Percentiles rank a stretch among this genome's conserved stretches.
Conservation (phyloP, 2,329 filamentous ascomycete species). For the Calonectria naviculata region DNA sequence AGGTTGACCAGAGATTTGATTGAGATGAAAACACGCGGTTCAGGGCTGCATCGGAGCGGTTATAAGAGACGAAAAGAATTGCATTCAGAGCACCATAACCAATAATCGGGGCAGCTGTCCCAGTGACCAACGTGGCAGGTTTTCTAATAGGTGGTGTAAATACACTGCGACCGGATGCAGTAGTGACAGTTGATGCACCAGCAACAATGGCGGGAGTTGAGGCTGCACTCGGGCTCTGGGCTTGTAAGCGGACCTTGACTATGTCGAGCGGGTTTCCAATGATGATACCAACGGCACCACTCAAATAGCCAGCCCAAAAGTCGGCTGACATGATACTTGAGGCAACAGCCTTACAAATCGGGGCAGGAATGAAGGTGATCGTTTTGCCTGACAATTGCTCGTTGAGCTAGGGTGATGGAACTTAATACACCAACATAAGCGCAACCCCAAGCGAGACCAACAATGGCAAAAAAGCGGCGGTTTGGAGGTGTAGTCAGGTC, state of each 20-base stretch:
- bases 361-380: constrained; percentile 19
- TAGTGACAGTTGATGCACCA: constrained; percentile 12
- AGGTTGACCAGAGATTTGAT: constrained; percentile 73
- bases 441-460: constrained; percentile 37
- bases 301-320: constrained; percentile 94
- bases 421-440: constrained; percentile 38
- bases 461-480: constrained; percentile 32
- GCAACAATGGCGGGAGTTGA: constrained; percentile 15
- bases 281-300: constrained; percentile 85
- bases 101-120: constrained; percentile 85
- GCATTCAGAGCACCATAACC: constrained; percentile 94
- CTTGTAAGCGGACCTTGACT: constrained; percentile 75
- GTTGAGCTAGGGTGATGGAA: constrained; percentile 36
- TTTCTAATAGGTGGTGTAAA: constrained; percentile 34
- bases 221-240: constrained; percentile 44
- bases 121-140: constrained; percentile 61
- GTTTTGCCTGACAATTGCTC: constrained; percentile 25
- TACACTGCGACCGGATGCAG: constrained; percentile 10
- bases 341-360: constrained; percentile 12
- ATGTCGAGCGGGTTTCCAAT: constrained; percentile 89
- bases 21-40: constrained; percentile 47
- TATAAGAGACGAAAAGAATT: constrained; percentile 90
- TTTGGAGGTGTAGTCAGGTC: constrained; percentile 29
- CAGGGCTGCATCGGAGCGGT: constrained; percentile 78
- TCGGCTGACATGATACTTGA: constrained; percentile 77